Conservation (phyloP, 139 green algal species). For the Deuterostichococcus epilithicus region DNA sequence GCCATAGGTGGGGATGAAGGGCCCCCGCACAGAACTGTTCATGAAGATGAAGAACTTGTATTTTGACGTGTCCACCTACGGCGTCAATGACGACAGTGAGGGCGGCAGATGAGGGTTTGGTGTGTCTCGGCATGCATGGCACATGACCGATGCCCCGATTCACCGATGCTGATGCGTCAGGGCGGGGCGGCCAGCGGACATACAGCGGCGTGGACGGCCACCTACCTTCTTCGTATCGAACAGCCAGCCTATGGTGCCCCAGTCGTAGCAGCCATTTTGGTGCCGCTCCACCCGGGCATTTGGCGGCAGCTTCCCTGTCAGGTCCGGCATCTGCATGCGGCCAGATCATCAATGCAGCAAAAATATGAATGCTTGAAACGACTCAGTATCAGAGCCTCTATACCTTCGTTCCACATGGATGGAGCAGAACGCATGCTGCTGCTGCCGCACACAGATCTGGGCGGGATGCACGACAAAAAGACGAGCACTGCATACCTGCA, state of each 20-base stretch:
- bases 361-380: background rate
- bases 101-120: background rate
- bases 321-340: constrained; percentile 10
- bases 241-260: constrained; percentile 77
- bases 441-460: background rate
- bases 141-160: constrained; percentile 8
- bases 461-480: background rate
- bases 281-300: constrained; percentile 64
- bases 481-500: background rate
- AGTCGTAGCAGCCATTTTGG: constrained; percentile 76
- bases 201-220: too few relatives aligned
- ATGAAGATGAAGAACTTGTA: constrained; percentile 73
- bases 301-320: constrained; percentile 34
- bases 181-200: too few relatives aligned
- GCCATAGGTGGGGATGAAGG: constrained; percentile 58
- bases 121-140: background rate
- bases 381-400: too few relatives aligned
- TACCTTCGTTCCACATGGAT: background rate
- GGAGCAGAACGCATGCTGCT: background rate
- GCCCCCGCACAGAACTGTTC: constrained; percentile 65
- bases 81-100: constrained; percentile 4
- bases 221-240: constrained; percentile 40
- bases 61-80: background rate
- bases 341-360: background rate
- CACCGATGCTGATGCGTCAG: too few relatives aligned